phyloP scores from a whole-genome alignment of 495 filamentous ascomycete species.

The Penicillium mononematosum region DNA sequence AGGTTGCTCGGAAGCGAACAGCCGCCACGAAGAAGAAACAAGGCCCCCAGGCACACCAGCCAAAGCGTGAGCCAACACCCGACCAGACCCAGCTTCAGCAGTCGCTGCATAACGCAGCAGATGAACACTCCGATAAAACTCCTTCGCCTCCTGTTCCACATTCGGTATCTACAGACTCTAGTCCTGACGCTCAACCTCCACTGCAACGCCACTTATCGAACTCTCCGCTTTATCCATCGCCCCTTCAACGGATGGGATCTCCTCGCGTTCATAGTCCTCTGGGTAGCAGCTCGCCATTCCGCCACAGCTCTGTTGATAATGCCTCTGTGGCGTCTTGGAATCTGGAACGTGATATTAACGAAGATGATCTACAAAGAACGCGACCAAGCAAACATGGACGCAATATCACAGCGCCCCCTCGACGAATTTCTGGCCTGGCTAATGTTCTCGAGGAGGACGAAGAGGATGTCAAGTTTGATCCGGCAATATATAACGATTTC shows the following conservation, averaged over 20 bases:
- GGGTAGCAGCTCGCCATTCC: slow-evolving; percentile 27
- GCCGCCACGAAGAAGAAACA: slow-evolving; percentile 9
- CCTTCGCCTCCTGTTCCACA: slow-evolving; percentile 41
- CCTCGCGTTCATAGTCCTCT: slow-evolving; percentile 12
- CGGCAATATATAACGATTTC: slow-evolving; percentile 19
- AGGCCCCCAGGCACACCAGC: slow-evolving; percentile 4
- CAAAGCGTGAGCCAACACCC: slow-evolving; percentile 42
- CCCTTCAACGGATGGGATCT: slow-evolving; percentile 25
- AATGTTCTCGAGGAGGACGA: slow-evolving; percentile 34
- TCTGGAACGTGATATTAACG: slow-evolving; percentile 46
- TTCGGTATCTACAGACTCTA: slow-evolving; percentile 38
- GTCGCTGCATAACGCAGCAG: slow-evolving; percentile 29
- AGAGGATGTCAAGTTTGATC: slow-evolving; percentile 20
- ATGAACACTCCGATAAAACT: slow-evolving; percentile 35
- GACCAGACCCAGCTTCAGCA: slow-evolving; percentile 42
- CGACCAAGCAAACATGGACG: slow-evolving; percentile 33
- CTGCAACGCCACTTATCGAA: slow-evolving; percentile 25
- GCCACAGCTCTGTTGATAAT: slow-evolving; percentile 34
- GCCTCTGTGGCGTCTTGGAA: slow-evolving; percentile 40
- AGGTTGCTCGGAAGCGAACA: slow-evolving; percentile 27
- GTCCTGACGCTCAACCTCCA: slow-evolving; percentile 28
- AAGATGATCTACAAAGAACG: slow-evolving; percentile 41
- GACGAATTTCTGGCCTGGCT: slow-evolving; percentile 40
- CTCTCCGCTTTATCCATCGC: slow-evolving; percentile 37
- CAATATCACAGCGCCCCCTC: slow-evolving; percentile 44